Percentiles rank a stretch among this genome's conserved stretches.
Conservation (phyloP, 2,329 filamentous ascomycete species). For the Paracoccidioides brasiliensis region DNA sequence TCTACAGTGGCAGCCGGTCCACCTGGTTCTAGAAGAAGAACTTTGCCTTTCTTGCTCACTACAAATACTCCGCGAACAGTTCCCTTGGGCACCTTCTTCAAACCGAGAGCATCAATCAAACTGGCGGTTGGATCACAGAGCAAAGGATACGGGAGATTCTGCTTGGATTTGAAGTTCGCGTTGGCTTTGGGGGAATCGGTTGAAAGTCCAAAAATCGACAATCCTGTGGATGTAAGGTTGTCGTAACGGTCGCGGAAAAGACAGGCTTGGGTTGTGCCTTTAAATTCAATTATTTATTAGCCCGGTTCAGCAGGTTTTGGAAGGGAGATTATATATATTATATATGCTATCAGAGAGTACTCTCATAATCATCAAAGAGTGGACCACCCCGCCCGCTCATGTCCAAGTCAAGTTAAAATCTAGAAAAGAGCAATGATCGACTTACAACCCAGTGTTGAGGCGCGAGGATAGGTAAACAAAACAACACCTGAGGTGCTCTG, state of each 20-base stretch:
- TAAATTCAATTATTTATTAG: background rate
- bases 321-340: no score
- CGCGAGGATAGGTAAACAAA: slow-evolving; percentile 90
- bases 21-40: slow-evolving; percentile 61
- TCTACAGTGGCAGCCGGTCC: slow-evolving; percentile 66
- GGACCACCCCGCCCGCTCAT: no score
- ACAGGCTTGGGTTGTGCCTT: slow-evolving; percentile 87
- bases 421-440: slow-evolving; percentile 7
- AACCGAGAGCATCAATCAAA: slow-evolving; percentile 73
- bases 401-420: no score
- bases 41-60: slow-evolving; percentile 67
- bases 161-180: slow-evolving; percentile 81
- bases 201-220: slow-evolving; percentile 81
- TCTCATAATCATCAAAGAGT: background rate
- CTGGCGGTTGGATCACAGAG: slow-evolving; percentile 66
- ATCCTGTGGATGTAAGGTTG: slow-evolving; percentile 61
- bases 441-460: slow-evolving; percentile 89
- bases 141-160: slow-evolving; percentile 75
- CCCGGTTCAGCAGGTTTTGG: background rate
- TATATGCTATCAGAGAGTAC: slow-evolving; percentile 1
- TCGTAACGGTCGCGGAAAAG: slow-evolving; percentile 79
- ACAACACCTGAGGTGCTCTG: slow-evolving; percentile 77
- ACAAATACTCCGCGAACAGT: slow-evolving; percentile 81
- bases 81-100: slow-evolving; percentile 71
- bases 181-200: slow-evolving; percentile 82